Conservation (phyloP, 352 stramenopile species). For the Globisporangium spinosum region DNA sequence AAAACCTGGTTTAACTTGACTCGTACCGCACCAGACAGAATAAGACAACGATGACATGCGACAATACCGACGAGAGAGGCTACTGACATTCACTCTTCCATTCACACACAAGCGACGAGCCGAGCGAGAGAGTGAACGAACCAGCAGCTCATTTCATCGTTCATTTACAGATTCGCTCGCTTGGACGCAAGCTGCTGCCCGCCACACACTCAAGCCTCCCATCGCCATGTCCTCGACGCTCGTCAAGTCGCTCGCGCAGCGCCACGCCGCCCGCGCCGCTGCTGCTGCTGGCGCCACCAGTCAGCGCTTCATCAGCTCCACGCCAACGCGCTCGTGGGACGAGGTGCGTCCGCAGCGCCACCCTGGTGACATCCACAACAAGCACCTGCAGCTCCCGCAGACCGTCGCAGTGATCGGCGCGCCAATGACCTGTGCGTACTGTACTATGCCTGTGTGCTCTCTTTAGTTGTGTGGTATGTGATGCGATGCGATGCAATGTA, state of each 20-base stretch:
- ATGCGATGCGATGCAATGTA: background rate
- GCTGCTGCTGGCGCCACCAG: background rate
- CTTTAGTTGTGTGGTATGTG: background rate
- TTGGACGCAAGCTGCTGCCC: background rate
- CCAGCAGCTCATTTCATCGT: conserved; percentile 5
- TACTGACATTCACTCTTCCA: background rate
- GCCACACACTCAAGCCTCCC: background rate
- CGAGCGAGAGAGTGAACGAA: background rate
- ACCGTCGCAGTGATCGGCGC: conserved; percentile 81
- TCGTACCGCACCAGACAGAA: background rate
- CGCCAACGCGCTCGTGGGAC: conserved; percentile 43
- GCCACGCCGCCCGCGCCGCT: background rate
- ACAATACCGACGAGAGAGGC: background rate
- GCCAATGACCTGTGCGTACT: conserved; percentile 81
- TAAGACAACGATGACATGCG: background rate
- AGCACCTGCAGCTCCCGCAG: conserved; percentile 48
- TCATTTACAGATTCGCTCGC: background rate
- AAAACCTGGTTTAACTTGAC: background rate
- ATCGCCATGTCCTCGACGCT: conserved; percentile 15
- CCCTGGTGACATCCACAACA: conserved; percentile 47
- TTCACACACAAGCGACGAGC: background rate
- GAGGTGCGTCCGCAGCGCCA: conserved; percentile 67
- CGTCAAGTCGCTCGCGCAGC: conserved; percentile 11
- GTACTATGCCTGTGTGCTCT: background rate
- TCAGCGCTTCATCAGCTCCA: conserved; percentile 53